Base-by-base conservation (phyloP, 805 yeast genomes). In the Teunomyces stri region DNA sequence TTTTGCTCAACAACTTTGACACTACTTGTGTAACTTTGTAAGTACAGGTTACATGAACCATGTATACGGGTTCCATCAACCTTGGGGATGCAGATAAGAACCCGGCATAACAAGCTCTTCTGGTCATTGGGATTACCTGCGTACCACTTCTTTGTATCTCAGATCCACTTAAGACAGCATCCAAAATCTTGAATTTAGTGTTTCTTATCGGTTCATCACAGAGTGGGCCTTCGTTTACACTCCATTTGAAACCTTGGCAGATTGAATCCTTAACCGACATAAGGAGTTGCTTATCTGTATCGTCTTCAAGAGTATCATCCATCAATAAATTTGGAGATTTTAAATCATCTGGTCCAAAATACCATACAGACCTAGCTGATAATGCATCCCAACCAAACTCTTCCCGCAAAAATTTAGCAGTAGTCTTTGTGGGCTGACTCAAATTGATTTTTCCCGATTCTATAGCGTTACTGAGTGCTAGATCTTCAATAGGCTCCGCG, bases 161-260 rank as follows among this genome's bases (percentile, higher is more conserved):
- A 25, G 77, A 75, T 0, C 72, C 65, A 5, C 85, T 75, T 3
- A 87, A 57, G 0, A 69, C 67, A 0, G 81, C 79, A 47, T 84
- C 88, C 41, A 89, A 72, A 35, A 94, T 74, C 46, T 81, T 80
- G 64, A 94, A 89, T 52, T 79, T 82, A 5, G 84, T 80, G 45
- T 83, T 78, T 45, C 87, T 69, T 5, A 94, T 73, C 0, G 87
- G 84, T 60, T 89, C 97, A 50, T 87, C 96, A 51, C 95, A 82
- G n/a, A 94, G 69, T 0, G 99, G 99, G 0, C 99, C 99, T 57
- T 88, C 96, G 47, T 81, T 74, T 0, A 80, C 74, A 2, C 86
- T 85, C 94, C 96, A 87, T 56, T 79, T 76, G 66, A 92, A 94
- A 0, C 98, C 99, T 54, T 84, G 85, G 2, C 71, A 66, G 1